Percentiles rank a stretch among this genome's conserved stretches.
phyloP scores from a whole-genome alignment of 164 flowering plant genomes.

The Kalanchoe fedtschenkoi region DNA sequence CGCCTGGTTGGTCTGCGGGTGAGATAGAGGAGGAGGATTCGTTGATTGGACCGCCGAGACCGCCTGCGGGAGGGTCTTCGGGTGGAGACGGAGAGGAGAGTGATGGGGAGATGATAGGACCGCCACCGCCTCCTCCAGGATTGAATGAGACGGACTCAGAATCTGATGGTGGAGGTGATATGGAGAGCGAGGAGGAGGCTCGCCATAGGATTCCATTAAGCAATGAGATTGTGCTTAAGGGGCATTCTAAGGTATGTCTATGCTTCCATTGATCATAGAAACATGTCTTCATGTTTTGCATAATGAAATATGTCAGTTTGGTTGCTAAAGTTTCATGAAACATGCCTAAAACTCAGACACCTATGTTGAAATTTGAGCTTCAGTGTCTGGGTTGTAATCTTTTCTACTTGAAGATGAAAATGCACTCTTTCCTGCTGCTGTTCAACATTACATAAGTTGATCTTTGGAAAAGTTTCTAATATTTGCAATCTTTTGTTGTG shows the following conservation, averaged over 20 bases:
- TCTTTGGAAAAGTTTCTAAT: not conserved
- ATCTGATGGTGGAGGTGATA: constrained; percentile 24
- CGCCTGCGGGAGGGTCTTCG: constrained; percentile 15
- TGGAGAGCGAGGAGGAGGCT: constrained; percentile 30
- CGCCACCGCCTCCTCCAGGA: not conserved
- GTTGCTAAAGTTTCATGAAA: not conserved
- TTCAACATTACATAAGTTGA: constrained; percentile 5
- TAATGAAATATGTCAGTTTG: not conserved
- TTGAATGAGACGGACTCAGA: constrained; percentile 9
- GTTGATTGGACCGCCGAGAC: constrained; percentile 62
- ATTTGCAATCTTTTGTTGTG: constrained; percentile 1
- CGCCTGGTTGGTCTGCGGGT: constrained; percentile 7
- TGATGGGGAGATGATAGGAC: constrained; percentile 3
- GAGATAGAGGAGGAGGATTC: constrained; percentile 23
- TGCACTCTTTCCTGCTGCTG: not conserved
- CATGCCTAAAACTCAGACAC: not conserved
- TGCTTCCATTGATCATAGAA: not conserved
- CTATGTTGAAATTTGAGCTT: not conserved
- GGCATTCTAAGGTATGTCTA: constrained; percentile 70
- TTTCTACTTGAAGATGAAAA: not conserved
- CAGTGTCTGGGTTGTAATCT: not conserved
- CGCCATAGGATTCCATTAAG: constrained; percentile 60
- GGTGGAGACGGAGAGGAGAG: constrained; percentile 10
- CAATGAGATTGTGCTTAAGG: constrained; percentile 87
- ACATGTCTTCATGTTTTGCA: no score